Percentiles rank a stretch among this genome's conserved stretches.
Evolutionary conservation across 257 asterid genomes (phyloP).

Genomic region (Linaria vulgaris): DNA sequence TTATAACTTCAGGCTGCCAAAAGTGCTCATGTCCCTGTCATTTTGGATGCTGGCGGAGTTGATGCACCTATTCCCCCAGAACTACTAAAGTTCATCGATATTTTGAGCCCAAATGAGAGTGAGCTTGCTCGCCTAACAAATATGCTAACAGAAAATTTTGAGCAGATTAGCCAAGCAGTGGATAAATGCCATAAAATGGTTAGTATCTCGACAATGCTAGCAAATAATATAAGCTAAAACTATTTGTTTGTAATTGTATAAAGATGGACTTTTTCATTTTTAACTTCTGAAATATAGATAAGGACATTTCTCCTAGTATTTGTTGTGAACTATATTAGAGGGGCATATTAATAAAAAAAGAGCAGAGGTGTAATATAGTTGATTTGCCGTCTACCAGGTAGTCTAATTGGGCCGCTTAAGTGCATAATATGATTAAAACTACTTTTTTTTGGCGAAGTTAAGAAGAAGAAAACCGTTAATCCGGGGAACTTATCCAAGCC

Average conservation of each 20-base stretch:
- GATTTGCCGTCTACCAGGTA: neutral
- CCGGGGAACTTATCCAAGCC: neutral
- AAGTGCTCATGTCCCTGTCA: constrained; percentile 72
- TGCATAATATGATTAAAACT: neutral
- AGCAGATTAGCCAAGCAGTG: constrained; percentile 79
- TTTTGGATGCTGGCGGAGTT: constrained; percentile 96
- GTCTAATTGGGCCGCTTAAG: neutral
- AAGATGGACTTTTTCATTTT: neutral
- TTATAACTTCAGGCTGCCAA: constrained; percentile 67
- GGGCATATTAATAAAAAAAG: neutral
- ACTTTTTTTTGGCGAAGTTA: neutral
- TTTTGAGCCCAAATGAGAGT: constrained; percentile 89
- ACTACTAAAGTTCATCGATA: constrained; percentile 52
- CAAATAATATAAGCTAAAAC: neutral
- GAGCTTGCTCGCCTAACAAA: constrained; percentile 86
- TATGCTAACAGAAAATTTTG: constrained; percentile 77
- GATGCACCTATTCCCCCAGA: constrained; percentile 80
- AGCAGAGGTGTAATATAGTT: neutral
- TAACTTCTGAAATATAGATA: too few species aligned
- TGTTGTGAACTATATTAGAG: neutral
- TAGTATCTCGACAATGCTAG: constrained; percentile 21
- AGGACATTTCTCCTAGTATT: neutral
- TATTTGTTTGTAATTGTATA: neutral
- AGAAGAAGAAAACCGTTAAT: neutral
- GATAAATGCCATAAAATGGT: constrained; percentile 77